Conservation (phyloP, 2,329 filamentous ascomycete genomes). For the Herpotrichia juniperi region DNA sequence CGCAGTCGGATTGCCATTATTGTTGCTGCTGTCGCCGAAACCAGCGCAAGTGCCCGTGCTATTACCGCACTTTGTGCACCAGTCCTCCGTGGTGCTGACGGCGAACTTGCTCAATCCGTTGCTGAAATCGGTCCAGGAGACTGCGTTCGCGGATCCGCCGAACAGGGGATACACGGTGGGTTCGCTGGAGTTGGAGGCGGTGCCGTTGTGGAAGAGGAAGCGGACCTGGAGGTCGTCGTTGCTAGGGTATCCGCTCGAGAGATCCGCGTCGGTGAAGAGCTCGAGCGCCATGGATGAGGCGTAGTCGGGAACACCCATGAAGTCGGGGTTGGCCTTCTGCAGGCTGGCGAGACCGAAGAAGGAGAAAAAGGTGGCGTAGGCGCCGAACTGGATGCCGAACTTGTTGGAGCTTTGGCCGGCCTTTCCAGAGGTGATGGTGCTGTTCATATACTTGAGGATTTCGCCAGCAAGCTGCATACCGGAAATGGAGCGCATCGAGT, state of each 20-base stretch:
- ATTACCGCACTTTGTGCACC: constrained; percentile 80
- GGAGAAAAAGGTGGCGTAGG: constrained; percentile 65
- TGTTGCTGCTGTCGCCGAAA: constrained; percentile 37
- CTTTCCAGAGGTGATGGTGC: constrained; percentile 43
- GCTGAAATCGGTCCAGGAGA: constrained; percentile 75
- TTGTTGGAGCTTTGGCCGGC: constrained; percentile 44
- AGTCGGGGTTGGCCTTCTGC: constrained; percentile 60
- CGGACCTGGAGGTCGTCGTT: constrained; percentile 61
- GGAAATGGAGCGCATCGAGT: constrained; percentile 52
- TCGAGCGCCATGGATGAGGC: constrained; percentile 84
- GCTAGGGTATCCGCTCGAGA: constrained; percentile 49
- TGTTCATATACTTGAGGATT: constrained; percentile 52
- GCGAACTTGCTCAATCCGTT: constrained; percentile 68
- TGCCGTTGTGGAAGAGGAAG: constrained; percentile 69
- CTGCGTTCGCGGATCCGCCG: constrained; percentile 59
- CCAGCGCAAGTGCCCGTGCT: constrained; percentile 69
- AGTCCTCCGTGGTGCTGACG: constrained; percentile 67
- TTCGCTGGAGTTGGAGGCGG: constrained; percentile 51
- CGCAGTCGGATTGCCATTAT: not conserved
- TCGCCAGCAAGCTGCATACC: constrained; percentile 57
- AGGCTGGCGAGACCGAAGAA: constrained; percentile 67
- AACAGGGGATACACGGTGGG: constrained; percentile 65
- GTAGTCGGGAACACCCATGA: constrained; percentile 82
- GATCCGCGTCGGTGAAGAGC: constrained; percentile 59
- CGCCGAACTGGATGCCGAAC: constrained; percentile 63